Percentiles rank a stretch among this genome's conserved stretches.
Evolutionary conservation across 768 basidiomycete genomes (phyloP).

Genomic region (Gelatoporia subvermispora): DNA sequence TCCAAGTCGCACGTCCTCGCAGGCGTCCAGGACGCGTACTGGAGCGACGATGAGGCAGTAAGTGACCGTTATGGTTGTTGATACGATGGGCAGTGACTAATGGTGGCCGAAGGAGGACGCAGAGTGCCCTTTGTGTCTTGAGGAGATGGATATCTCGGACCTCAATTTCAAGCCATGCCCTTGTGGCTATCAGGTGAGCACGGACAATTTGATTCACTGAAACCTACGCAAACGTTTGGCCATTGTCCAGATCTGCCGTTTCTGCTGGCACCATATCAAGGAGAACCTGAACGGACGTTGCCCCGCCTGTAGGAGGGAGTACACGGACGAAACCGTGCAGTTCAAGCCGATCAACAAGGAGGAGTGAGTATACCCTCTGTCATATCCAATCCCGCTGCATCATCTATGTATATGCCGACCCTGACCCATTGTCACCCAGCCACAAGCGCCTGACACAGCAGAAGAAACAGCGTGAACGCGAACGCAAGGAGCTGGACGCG

Average conservation of each 20-base stretch:
- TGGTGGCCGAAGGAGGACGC: slow-evolving; percentile 72
- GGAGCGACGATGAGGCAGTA: slow-evolving; percentile 90
- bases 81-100: background rate
- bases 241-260: slow-evolving; percentile 80
- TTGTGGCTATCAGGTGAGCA: slow-evolving; percentile 90
- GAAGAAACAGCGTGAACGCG: slow-evolving; percentile 92
- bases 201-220: too few relatives aligned
- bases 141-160: slow-evolving; percentile 98
- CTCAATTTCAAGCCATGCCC: slow-evolving; percentile 99
- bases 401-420: background rate
- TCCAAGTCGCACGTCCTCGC: slow-evolving; percentile 84
- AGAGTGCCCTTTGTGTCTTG: slow-evolving; percentile 96
- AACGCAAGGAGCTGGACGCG: slow-evolving; percentile 90
- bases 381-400: background rate
- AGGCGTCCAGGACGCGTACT: slow-evolving; percentile 93
- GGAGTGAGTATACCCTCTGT: slow-evolving; percentile 2
- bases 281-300: slow-evolving; percentile 94
- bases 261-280: slow-evolving; percentile 99
- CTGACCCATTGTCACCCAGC: slow-evolving; percentile 37
- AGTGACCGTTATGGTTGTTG: slow-evolving; percentile 18
- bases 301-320: slow-evolving; percentile 91
- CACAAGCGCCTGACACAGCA: slow-evolving; percentile 93
- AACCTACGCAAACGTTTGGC: background rate
- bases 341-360: slow-evolving; percentile 94
- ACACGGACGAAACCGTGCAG: slow-evolving; percentile 89